phyloP scores from a whole-genome alignment of 176 grass and related monocot species.

The Dendrocalamus sinicus region DNA sequence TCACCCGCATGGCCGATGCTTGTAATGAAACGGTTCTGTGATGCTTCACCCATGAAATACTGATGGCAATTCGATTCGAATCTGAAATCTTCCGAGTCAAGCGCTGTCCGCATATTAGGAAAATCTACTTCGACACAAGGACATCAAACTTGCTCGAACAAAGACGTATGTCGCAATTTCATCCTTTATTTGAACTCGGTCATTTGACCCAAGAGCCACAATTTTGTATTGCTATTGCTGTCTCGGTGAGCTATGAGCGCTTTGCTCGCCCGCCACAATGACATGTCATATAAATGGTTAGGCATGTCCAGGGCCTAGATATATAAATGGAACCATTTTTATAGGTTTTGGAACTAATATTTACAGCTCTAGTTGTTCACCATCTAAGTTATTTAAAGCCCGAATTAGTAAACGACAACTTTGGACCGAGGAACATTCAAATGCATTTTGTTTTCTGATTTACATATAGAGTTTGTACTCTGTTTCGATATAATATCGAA shows the following conservation, averaged over 20 bases:
- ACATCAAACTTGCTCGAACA: slow-evolving; percentile 48
- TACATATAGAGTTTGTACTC: background rate
- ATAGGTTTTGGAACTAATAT: slow-evolving; percentile 5
- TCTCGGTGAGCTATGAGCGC: background rate
- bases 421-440: background rate
- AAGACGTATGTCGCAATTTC: slow-evolving; percentile 57
- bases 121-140: slow-evolving; percentile 47
- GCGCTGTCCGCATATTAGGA: slow-evolving; percentile 56
- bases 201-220: background rate
- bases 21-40: slow-evolving; percentile 47
- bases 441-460: background rate
- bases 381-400: background rate
- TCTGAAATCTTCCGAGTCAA: slow-evolving; percentile 85
- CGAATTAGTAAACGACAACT: background rate
- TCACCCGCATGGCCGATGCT: slow-evolving; percentile 31
- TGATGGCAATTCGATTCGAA: slow-evolving; percentile 84
- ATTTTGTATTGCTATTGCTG: background rate
- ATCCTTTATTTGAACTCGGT: background rate
- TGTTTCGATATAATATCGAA: slow-evolving; percentile 23
- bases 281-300: slow-evolving; percentile 7
- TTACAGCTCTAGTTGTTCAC: background rate
- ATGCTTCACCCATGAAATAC: slow-evolving; percentile 50
- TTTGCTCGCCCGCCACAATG: background rate
- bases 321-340: background rate
- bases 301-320: background rate